Evolutionary conservation across 768 basidiomycete genomes (phyloP), one percentile per base, ranked within the genome.

Genomic region (Podaxis sp.): DNA sequence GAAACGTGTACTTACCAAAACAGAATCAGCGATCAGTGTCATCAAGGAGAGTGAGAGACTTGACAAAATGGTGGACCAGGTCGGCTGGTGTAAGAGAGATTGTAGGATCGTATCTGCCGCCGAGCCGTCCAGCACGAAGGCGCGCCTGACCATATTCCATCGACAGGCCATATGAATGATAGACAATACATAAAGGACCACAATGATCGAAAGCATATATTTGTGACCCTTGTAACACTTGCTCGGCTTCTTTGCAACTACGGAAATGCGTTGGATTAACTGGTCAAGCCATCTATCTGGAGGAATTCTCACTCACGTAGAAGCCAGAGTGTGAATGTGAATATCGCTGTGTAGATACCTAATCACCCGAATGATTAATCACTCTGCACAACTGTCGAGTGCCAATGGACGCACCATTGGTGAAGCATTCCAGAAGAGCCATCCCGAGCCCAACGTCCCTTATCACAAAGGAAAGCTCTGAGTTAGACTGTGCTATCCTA

Each of bases 381-480:
- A 17, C 22, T 12, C 11, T 2, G 30, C 8, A 15, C 36, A 38
- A 33, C 4, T 39, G 17, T 4, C 3, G 49, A 13, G 15, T 22
- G 15, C 26, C 17, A 22, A 22, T 4, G 17, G 2, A 30, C 48
- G 13, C 33, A 60, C 59, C 59, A 52, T 60, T 60, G 17, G 49
- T 38, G 17, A 60, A 60, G n/a, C 59, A 52, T 28, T 60, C 59
- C 9, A 60, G 49, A 8, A 60, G 38, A 24, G 59, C 40, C 59
- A 60, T 60, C 9, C 59, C 59, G n/a, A 60, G 49, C 6, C 59
- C 59, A 22, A 60, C 36, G n/a, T 60, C 59, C n/a, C 59, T 19
- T 39, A 60, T 52, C 15, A 26, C 22, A n/a, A 60, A 60, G 2
- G 51, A 60, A 22, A 60, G 36, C n/a, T 40, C 48, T 26, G 49